Percentiles rank a stretch among this genome's conserved stretches.
Evolutionary conservation across 2,329 filamentous ascomycete genomes (phyloP).

Genomic region (Myriosclerotinia curreyana): DNA sequence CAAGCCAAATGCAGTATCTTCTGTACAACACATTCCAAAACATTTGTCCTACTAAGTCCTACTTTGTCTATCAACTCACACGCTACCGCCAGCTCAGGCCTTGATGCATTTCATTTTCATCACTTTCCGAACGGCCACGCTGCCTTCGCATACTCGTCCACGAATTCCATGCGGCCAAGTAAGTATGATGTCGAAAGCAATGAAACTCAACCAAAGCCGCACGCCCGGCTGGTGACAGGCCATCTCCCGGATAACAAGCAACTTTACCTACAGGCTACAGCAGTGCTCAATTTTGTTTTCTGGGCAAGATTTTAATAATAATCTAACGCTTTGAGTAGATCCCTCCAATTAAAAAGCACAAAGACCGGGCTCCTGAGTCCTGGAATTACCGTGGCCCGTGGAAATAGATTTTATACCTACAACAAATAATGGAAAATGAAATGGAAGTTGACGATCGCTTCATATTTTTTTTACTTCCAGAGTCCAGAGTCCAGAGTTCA

Average conservation of each 20-base stretch:
- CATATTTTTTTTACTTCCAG: background rate
- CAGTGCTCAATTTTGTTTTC: constrained; percentile 15
- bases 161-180: constrained; percentile 23
- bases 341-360: constrained; percentile 10
- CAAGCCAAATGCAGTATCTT: constrained; percentile 20
- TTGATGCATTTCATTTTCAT: constrained; percentile 21
- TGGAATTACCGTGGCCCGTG: too few relatives aligned
- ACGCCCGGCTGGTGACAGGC: constrained; percentile 18
- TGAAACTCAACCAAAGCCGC: constrained; percentile 22
- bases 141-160: constrained; percentile 24
- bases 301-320: constrained; percentile 10
- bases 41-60: constrained; percentile 29
- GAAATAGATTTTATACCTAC: too few relatives aligned
- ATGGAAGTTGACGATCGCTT: constrained; percentile 14
- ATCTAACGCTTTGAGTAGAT: constrained; percentile 1
- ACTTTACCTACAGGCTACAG: too few relatives aligned
- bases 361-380: background rate
- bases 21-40: constrained; percentile 31
- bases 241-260: constrained; percentile 16
- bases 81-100: constrained; percentile 21
- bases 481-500: too few relatives aligned
- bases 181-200: constrained; percentile 17
- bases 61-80: constrained; percentile 20
- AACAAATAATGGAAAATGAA: background rate
- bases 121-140: constrained; percentile 22